Evolutionary conservation across 2,329 filamentous ascomycete species (phyloP).

Genomic region (Diplodia corticola): DNA sequence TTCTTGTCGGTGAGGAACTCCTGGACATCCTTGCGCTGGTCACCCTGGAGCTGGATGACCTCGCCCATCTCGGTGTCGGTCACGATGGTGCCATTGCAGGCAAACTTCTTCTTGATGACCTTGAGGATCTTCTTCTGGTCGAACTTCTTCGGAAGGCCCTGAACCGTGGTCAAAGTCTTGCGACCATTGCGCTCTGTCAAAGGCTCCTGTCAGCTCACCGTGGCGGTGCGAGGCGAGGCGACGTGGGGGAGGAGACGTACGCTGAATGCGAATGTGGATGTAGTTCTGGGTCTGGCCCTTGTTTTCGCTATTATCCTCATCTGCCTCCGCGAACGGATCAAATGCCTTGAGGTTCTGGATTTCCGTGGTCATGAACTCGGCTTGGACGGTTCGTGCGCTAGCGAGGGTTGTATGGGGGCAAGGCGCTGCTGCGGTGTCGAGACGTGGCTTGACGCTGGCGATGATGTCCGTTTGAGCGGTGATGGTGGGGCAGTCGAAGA

Average conservation of each 20-base stretch:
- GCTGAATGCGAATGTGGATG: slow-evolving; percentile 99
- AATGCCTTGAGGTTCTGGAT: slow-evolving; percentile 40
- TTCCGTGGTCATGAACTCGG: slow-evolving; percentile 22
- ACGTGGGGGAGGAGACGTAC: slow-evolving; percentile 58
- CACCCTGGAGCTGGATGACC: slow-evolving; percentile 99
- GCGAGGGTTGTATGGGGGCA: neutral
- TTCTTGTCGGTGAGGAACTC: slow-evolving; percentile 97
- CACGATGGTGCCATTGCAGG: slow-evolving; percentile 99
- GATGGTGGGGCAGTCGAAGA: slow-evolving; percentile 12
- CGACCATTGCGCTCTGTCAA: slow-evolving; percentile 96
- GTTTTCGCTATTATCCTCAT: slow-evolving; percentile 96
- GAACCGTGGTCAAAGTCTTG: slow-evolving; percentile 99
- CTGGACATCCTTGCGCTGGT: slow-evolving; percentile 98
- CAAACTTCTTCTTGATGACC: slow-evolving; percentile 99
- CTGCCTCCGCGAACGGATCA: slow-evolving; percentile 99
- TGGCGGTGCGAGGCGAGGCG: slow-evolving; percentile 7
- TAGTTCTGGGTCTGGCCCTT: slow-evolving; percentile 90
- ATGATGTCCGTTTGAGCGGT: neutral
- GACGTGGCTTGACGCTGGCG: neutral
- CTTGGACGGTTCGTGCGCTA: slow-evolving; percentile 1
- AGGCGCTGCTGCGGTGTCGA: neutral
- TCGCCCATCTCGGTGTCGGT: slow-evolving; percentile 95
- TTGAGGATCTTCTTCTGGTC: slow-evolving; percentile 99
- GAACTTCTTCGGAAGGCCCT: slow-evolving; percentile 98
- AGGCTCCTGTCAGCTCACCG: slow-evolving; percentile 48